These are phyloP conservation scores for Hypoxylon trugodes DNA, from an alignment of 495 filamentous ascomycete genomes.

Conservation along the genomic window DNA sequence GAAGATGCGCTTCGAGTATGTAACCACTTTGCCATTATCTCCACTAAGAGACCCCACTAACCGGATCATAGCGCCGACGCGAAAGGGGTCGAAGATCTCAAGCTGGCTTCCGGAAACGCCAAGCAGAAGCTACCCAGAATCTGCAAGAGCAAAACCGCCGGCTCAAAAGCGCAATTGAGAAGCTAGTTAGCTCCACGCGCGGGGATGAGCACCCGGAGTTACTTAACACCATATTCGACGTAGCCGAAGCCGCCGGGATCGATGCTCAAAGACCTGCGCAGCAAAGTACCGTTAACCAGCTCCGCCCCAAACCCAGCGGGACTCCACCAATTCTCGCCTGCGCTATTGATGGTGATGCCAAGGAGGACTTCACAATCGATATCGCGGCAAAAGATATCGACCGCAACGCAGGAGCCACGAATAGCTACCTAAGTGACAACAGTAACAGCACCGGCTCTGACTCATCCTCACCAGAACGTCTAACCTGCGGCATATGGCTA, in stretches of 20 bases:
- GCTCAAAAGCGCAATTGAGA: constrained; percentile 24
- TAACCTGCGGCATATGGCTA: constrained; percentile 26
- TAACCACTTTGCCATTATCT: neutral
- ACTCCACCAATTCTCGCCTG: too few relatives aligned
- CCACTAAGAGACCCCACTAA: constrained; percentile 3
- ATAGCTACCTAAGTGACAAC: too few relatives aligned
- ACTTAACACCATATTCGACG: constrained; percentile 21
- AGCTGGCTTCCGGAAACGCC: constrained; percentile 24
- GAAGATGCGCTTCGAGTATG: constrained; percentile 25
- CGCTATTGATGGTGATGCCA: neutral
- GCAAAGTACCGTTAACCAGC: neutral
- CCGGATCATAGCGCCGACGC: constrained; percentile 19
- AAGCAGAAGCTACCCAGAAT: constrained; percentile 10
- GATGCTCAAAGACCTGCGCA: constrained; percentile 6
- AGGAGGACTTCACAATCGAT: constrained; percentile 16
- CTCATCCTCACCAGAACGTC: neutral
- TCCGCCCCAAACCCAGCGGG: neutral
- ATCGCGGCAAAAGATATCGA: neutral
- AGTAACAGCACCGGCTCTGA: neutral
- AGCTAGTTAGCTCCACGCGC: constrained; percentile 12
- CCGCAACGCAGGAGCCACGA: neutral
- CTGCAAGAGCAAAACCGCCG: constrained; percentile 18
- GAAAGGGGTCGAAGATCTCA: constrained; percentile 25
- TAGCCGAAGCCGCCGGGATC: constrained; percentile 19
- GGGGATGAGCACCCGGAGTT: constrained; percentile 24